Conservation (phyloP, 306 rosid genomes). For the Gastrolobium villosum region DNA sequence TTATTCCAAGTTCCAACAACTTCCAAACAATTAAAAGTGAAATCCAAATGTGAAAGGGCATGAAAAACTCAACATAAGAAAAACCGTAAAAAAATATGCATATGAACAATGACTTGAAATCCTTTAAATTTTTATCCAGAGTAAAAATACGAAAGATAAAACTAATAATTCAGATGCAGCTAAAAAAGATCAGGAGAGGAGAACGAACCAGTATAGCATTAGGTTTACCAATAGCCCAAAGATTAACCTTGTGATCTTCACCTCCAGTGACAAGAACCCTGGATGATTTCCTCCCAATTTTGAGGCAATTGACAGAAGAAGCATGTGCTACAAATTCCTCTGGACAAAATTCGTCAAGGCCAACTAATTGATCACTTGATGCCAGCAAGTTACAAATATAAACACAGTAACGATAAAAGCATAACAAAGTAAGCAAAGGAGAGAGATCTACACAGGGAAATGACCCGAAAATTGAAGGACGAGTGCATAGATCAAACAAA, state of each 20-base stretch:
- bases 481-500: constrained; percentile 47
- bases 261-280: constrained; percentile 99
- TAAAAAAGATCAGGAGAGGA: constrained; percentile 10
- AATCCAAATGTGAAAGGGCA: constrained; percentile 6
- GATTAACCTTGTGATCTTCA: constrained; percentile 99
- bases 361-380: constrained; percentile 36
- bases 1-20: constrained; percentile 32
- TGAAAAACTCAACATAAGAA: background rate
- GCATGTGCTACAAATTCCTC: constrained; percentile 99
- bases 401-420: background rate
- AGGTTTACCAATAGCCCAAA: constrained; percentile 99
- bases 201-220: constrained; percentile 89
- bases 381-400: constrained; percentile 24
- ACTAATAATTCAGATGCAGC: background rate
- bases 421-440: constrained; percentile 13
- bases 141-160: background rate
- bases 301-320: constrained; percentile 94
- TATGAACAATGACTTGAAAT: background rate
- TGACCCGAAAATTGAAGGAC: background rate
- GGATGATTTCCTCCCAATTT: constrained; percentile 92
- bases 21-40: constrained; percentile 22
- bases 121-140: background rate
- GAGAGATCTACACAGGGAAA: constrained; percentile 37
- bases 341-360: constrained; percentile 72
- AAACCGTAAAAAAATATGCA: background rate